Base-by-base conservation (phyloP, 805 yeast species). In the Lachancea meyersii region DNA sequence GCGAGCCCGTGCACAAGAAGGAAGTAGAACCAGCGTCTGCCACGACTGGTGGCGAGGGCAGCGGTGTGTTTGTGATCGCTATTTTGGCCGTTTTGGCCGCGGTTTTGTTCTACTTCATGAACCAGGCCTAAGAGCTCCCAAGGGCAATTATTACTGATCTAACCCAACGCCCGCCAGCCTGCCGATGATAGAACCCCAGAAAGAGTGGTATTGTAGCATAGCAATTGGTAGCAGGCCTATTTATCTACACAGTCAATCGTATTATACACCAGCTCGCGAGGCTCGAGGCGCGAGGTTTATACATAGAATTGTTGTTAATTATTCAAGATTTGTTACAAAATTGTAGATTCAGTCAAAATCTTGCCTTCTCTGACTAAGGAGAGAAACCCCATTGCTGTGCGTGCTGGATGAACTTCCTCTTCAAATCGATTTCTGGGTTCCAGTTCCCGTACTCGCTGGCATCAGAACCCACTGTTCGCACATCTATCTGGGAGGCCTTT, bases 31-130 rank as follows among this genome's bases (percentile, higher is more conserved):
- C 51, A 16, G 42, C 47, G 7, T 72, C 82, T 17, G 65, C 81
- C 19, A 65, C 73, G 28, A 73, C 82, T 1, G 86, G 69, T 55
- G 79, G 86, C 16, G 82, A 76, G 44, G 77, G 74, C 31, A 57
- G 70, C 18, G 95, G 95, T 21, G 91, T 79, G 55, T 82, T 95
- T 82, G 86, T 79, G 49, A 58, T 89, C 28, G 80, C 83, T 33
- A 87, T 95, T 2, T 81, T 88, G 55, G 93, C 52, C 30, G 51
- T 57, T 23, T 57, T 60, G 47, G 53, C 59, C 20, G 49, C 49
- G 28, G 44, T 57, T 19, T 60, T 63, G 20, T 54, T 52, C 51
- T 59, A 52, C 45, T 51, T 54, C 28, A 45, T 56, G 35, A 55
- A 55, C 48, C 53, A 55, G 37, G 17, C 20, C 19, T 38, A 16